Evolutionary conservation across 1,284 basidiomycete species (phyloP), one percentile per base, ranked within the genome.

Genomic region (Tylopilus sp.): DNA sequence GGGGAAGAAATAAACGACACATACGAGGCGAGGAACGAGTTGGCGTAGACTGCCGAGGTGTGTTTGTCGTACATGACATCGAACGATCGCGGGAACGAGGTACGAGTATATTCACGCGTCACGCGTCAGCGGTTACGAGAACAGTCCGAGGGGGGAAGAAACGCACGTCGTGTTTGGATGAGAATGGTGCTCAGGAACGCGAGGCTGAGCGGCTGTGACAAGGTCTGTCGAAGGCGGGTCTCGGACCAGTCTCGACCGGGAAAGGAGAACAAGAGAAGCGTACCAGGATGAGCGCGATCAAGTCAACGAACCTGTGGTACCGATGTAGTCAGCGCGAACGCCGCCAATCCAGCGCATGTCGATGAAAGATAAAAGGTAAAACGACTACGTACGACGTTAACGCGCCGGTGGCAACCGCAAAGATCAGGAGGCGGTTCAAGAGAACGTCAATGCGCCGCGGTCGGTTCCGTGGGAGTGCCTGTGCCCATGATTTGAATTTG

Each of bases 21-120:
- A 43, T 28, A 66, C 63, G 63, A 64, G 36, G 61, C 54, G 26
- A 64, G 59, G 31, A 64, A 59, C 17, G 63, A 65, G 43, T 64
- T 64, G 44, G 63, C 61, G 8, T 64, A 64, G 11, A 64, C 63
- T 50, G 36, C 5, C 18, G 8, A 3, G 21, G 18, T 10, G 5
- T 3, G 12, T 31, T 4, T 31, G 10, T 11, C 14, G 10, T 14
- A 31, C 1, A 26, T 7, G 26, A 7, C 7, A 26, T 2, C 26
- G n/a, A n/a, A n/a, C n/a, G 26, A 8, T 26, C 26, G 8, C 26
- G 6, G 7, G 26, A 26, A 26, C 26, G 26, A 26, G 26, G 26
- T 7, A 7, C 26, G 8, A 26, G 26, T 7, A 31, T n/a, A n/a
- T 6, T 10, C 29, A 30, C 29, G 29, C 29, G 6, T 26, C 26